Base-by-base conservation (phyloP, 2,329 filamentous ascomycete genomes). In the Cephalotrichum gorgonifer region DNA sequence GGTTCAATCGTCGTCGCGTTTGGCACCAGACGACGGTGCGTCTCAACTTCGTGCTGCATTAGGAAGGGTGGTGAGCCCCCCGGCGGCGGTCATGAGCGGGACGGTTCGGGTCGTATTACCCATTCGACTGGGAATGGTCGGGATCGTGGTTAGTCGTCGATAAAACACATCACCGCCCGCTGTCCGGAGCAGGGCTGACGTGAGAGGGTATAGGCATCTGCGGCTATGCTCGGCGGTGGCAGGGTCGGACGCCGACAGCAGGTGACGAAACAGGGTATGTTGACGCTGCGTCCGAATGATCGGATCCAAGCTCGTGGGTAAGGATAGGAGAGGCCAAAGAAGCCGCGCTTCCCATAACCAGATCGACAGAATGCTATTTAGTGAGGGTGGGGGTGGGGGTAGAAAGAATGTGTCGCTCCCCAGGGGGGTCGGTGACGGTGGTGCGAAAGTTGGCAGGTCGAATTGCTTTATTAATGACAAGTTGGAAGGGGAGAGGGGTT, bases 41-140 rank as follows among this genome's bases (percentile, higher is more conserved):
- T 70, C 60, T 77, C 74, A 51, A 75, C 62, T 53, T 72, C 64
- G 54, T 74, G 72, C 52, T 75, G 66, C 73, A 76, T 76, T 57
- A 58, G 58, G 49, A 49, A 43, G 55, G 54, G 47, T 52, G 50
- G 44, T 48, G 51, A 43, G 30, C 45, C 42, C 35, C 44, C 48
- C 48, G 51, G 43, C 31, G 50, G 48, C 38, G 35, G 44, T 52
- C 35, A 22, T 11, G n/a, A 39, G 35, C 20, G 35, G 35, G 35
- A 39, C 5, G 35, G 12, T 20, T 6, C 35, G 17, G 17, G 35
- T 20, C 22, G 35, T 39, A 22, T 39, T 11, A 17, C 33, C 14
- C 35, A 39, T 39, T 20, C 17, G 45, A 50, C 20, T 48, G 33
- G 17, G 15, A 39, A 44, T 31, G n/a, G 27, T 43, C 30, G 23